Evolutionary conservation across 192 early-diverging fungal genomes (phyloP), one percentile per base, ranked within the genome.

Genomic region (Backusella australiensis): DNA sequence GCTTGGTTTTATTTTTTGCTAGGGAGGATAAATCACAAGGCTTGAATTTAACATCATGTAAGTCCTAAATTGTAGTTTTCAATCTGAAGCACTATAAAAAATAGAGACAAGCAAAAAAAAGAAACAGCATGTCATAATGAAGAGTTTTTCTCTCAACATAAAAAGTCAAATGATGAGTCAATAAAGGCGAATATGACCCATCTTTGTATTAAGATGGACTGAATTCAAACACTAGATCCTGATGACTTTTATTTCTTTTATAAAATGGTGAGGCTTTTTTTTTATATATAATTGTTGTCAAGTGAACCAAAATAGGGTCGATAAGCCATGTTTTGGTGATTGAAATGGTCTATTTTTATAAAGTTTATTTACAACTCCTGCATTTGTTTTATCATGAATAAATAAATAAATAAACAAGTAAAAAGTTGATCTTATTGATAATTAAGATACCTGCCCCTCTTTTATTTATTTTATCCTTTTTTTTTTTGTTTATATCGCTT

Each of bases 31-130:
- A 39, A 14, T 26, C 21, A 14, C 26, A 0, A 14, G 29, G 56
- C 56, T 63, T 63, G 56, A 63, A 63, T 9, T 63, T 29, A 26
- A 29, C 8, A 59, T 17, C 12, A 63, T 63, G 56, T 63, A 63
- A 63, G 56, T 32, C 56, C 29, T 63, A 63, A 63, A 63, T 26
- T 63, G 56, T 63, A 63, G 56, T 63, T 63, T 63, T 63, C 56
- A 63, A 63, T 63, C 56, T 63, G 56, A 63, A 63, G 56, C 56
- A 23, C 23, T 26, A 26, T 63, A 12, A 4, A 29, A 63, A 63
- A 63, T 59, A 59, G 19, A 59, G 26, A 59, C 23, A 59, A 29
- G 56, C 56, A 59, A 12, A 19, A 59, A 59, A 59, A 59, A 23
- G 56, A 26, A 59, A 59, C 56, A 19, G 21, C 23, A 3, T 26